Base-by-base conservation (phyloP, 352 stramenopile species). In the Pythium sukuiense region DNA sequence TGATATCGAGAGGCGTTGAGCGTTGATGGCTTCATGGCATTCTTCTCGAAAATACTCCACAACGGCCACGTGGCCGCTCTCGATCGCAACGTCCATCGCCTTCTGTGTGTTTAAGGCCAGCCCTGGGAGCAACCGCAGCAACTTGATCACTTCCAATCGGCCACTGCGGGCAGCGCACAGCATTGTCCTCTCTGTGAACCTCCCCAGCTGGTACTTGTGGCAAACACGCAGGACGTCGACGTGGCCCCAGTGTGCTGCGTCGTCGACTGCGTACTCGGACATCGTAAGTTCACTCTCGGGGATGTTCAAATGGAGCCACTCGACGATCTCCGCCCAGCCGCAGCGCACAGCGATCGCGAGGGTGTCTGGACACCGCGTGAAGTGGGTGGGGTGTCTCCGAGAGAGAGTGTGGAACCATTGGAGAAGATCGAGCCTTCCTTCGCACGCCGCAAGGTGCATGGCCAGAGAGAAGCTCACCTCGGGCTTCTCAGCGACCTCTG, bases 281-380 rank as follows among this genome's bases (percentile, higher is more conserved):
- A 66, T 48, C 9, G 60, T 41, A 20, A 30, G 49, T 1, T 27
- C 50, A 16, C 35, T 55, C 16, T 66, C 50, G 2, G 41, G 37
- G 29, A 53, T 39, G 20, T 66, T 20, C 2, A 46, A 1, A 30
- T 66, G 50, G 20, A 66, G 60, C 60, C 60, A 66, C 32, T 60
- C 60, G 12, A 66, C 60, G 60, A 66, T 46, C 6, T 54, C 35
- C 4, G 52, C 18, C 49, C 60, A 60, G 50, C 60, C 60, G 26
- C 60, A 60, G 11, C 60, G 60, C 49, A 55, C 60, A 16, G 35
- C 50, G 50, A 66, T 66, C 1, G 60, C 60, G 50, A 66, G 58
- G 0, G 60, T 66, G 41, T 66, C 60, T 18, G 60, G 39, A 35
- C 50, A 53, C 20, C 33, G 16, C 4, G 18, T 6, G 16, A 48